phyloP scores from a whole-genome alignment of 2,329 filamentous ascomycete species.

The Zymoseptoria passerinii region DNA sequence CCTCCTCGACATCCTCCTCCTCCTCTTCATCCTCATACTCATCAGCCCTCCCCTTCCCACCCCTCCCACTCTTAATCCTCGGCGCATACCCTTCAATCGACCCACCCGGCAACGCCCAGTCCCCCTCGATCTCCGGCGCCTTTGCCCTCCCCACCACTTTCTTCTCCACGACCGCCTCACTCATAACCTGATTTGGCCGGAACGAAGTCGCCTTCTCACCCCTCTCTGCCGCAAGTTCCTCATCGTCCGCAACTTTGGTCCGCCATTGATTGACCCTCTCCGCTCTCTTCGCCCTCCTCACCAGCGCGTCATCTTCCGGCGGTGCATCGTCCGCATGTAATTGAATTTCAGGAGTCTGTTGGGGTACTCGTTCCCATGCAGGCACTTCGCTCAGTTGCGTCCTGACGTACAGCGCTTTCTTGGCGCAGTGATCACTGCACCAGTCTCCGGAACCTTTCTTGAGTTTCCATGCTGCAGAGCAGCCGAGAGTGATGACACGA shows the following conservation, averaged over 20 bases:
- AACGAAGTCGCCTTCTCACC: constrained; percentile 31
- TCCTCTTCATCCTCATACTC: constrained; percentile 7
- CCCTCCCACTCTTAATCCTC: constrained; percentile 2
- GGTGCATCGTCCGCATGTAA: constrained; percentile 30
- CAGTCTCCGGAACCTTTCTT: constrained; percentile 71
- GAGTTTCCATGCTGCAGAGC: constrained; percentile 57
- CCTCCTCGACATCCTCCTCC: constrained; percentile 4
- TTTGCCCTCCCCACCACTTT: constrained; percentile 3
- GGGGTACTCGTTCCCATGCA: constrained; percentile 68
- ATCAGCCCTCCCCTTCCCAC: background rate
- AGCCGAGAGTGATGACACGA: constrained; percentile 37
- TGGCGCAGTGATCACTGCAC: constrained; percentile 74
- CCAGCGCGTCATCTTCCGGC: constrained; percentile 13
- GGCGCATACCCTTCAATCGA: constrained; percentile 27
- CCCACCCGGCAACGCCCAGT: constrained; percentile 4
- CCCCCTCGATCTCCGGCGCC: constrained; percentile 6
- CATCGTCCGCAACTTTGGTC: constrained; percentile 24
- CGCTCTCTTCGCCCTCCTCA: constrained; percentile 28
- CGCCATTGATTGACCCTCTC: constrained; percentile 20
- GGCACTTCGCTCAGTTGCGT: constrained; percentile 81
- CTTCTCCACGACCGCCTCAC: constrained; percentile 28
- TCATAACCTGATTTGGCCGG: constrained; percentile 27
- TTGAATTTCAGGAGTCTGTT: constrained; percentile 31
- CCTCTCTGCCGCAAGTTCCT: constrained; percentile 37
- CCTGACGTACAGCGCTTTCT: constrained; percentile 73